Conservation (phyloP, 116 monocot genomes). For the Trichopus zeylanicus region DNA sequence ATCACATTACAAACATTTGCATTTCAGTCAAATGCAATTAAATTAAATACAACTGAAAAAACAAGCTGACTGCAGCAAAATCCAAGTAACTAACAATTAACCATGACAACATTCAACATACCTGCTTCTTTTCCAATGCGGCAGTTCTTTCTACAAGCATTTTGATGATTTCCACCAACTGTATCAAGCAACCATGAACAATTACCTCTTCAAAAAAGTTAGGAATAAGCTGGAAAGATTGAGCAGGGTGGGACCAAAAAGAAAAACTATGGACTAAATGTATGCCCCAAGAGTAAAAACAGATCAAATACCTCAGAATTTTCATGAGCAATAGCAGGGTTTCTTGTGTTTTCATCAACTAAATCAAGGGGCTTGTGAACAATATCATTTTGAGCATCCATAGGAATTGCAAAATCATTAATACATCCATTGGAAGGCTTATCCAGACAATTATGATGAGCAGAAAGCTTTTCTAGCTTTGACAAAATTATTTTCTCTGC, state of each 20-base stretch:
- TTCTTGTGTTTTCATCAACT: not conserved
- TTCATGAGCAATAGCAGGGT: slow-evolving; percentile 6
- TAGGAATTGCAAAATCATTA: not conserved
- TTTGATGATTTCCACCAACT: slow-evolving; percentile 32
- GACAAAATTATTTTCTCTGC: slow-evolving; percentile 8
- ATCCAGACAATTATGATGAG: not conserved
- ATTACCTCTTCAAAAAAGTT: not conserved
- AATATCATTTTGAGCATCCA: slow-evolving; percentile 4
- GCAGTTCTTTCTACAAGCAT: slow-evolving; percentile 12
- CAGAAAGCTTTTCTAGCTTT: slow-evolving; percentile 20
- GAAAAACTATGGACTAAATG: not conserved
- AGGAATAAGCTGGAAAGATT: not conserved
- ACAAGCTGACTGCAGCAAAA: too few relatives aligned
- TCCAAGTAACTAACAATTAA: not conserved
- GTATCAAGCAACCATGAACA: not conserved
- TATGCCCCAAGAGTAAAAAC: not conserved
- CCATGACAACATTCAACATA: not conserved
- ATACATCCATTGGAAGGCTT: slow-evolving; percentile 3
- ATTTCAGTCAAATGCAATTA: too few relatives aligned
- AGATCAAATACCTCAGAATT: slow-evolving; percentile 12
- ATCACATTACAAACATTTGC: too few relatives aligned
- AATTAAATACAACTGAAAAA: too few relatives aligned
- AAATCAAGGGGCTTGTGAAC: not conserved
- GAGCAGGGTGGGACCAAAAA: not conserved
- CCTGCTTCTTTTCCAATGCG: slow-evolving; percentile 45